Evolutionary conservation across 108 stramenopile species (phyloP), one percentile per base, ranked within the genome.

Genomic region (Nitzschia sp.): DNA sequence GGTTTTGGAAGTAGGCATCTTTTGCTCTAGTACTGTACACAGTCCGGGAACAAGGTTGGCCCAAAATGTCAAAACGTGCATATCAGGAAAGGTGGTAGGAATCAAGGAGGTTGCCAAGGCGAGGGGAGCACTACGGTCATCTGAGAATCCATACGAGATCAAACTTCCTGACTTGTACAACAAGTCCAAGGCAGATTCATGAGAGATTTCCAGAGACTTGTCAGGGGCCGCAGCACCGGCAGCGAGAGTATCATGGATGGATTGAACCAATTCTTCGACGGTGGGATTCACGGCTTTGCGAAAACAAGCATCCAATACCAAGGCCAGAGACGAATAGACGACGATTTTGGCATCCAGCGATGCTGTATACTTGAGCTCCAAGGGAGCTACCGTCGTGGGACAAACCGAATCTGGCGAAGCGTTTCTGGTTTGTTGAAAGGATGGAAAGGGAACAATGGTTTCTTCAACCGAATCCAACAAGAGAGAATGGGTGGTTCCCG

Each of bases 381-480:
- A 65, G 11, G 79, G 64, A 40, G 79, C 74, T 1, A 79, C 64
- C 10, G 68, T 72, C 9, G 80, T 75, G 46, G 54, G 69, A 34
- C 29, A 34, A 1, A 34, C 29, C 3, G 3, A 1, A 51, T 48
- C n/a, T 14, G 44, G 3, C 21, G 38, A 6, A 3, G 26, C 7
- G 1, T 19, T 11, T 26, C 51, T n/a, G 10, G 21, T 7, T 0
- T 25, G 15, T 10, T 43, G 17, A 10, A 17, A 11, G 43, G 19
- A 29, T 19, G 73, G 73, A 63, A 43, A 48, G 38, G 84, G 80
- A 63, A 90, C 67, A 25, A 90, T 41, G 22, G 83, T 80, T 71
- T 90, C 89, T 57, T 90, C 89, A 12, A 72, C 64, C 11, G 66
- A 67, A 72, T 87, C 86, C 34, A 87, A 64, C 46, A 87, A 59